These are phyloP conservation scores for Plectranthus barbatus DNA, from an alignment of 257 asterid species.

Conservation along the genomic window DNA sequence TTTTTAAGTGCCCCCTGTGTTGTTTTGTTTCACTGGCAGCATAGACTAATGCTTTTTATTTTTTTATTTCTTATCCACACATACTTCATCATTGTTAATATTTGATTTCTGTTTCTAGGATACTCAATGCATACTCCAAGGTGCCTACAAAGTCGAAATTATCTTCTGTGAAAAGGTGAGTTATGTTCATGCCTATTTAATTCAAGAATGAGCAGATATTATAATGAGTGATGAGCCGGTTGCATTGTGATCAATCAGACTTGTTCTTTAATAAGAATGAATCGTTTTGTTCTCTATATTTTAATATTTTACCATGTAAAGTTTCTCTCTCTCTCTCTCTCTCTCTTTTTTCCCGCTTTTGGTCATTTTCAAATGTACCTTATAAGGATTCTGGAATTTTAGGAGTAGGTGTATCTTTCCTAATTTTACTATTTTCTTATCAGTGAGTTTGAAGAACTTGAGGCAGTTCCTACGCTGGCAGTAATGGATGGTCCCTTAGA, in stretches of 20 bases:
- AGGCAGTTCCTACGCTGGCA: conserved; percentile 82
- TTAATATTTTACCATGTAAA: too few species aligned
- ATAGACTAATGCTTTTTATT: neutral
- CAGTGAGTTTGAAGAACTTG: conserved; percentile 90
- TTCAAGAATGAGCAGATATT: too few species aligned
- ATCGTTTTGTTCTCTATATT: too few species aligned
- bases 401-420: neutral
- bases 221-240: too few species aligned
- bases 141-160: conserved; percentile 66
- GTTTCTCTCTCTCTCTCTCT: too few species aligned
- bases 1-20: neutral
- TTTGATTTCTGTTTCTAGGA: conserved; percentile 35
- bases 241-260: too few species aligned
- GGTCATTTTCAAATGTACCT: neutral
- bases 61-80: neutral
- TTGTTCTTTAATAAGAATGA: too few species aligned
- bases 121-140: conserved; percentile 74
- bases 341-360: neutral
- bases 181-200: neutral
- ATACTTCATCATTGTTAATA: neutral
- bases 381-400: neutral
- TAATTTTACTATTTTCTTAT: conserved; percentile 8
- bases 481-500: conserved; percentile 87
- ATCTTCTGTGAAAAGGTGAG: conserved; percentile 63
- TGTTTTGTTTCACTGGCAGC: neutral